A percentile compares a stretch with the other conserved stretches of the same genome.
phyloP scores from a whole-genome alignment of 345 rosid species.

The Salix koriyanagi region DNA sequence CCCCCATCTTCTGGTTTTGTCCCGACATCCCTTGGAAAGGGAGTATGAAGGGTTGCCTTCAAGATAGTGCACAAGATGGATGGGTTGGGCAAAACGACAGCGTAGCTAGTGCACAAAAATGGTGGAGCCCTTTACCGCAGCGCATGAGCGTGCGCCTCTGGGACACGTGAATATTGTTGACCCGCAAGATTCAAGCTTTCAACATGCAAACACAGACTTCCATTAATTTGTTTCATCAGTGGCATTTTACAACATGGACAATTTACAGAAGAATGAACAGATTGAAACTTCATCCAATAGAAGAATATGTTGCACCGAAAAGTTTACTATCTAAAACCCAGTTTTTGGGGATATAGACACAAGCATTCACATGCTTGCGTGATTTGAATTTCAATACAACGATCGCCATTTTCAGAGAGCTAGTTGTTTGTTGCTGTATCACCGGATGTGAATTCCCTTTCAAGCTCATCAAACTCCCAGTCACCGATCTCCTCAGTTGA shows the following conservation, averaged over 20 bases:
- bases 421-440: constrained; percentile 26
- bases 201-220: neutral
- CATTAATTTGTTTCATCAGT: constrained; percentile 15
- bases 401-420: neutral
- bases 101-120: neutral
- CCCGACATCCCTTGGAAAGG: constrained; percentile 10
- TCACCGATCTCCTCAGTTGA: constrained; percentile 73
- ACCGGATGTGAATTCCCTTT: constrained; percentile 61
- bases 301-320: constrained; percentile 26
- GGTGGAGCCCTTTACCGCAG: neutral
- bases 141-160: neutral
- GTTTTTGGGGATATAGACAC: constrained; percentile 17
- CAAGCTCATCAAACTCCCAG: constrained; percentile 98
- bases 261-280: constrained; percentile 54
- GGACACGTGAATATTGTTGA: neutral
- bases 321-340: constrained; percentile 26
- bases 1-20: constrained; percentile 12
- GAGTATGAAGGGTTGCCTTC: constrained; percentile 1
- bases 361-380: constrained; percentile 1
- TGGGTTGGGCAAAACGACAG: neutral
- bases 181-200: neutral
- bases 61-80: neutral
- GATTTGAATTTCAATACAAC: neutral
- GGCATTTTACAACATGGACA: constrained; percentile 33
- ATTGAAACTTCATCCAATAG: constrained; percentile 18